A percentile compares a stretch with the other conserved stretches of the same genome.
Evolutionary conservation across 306 rosid species (phyloP).

Genomic region (Dryas drummondii): DNA sequence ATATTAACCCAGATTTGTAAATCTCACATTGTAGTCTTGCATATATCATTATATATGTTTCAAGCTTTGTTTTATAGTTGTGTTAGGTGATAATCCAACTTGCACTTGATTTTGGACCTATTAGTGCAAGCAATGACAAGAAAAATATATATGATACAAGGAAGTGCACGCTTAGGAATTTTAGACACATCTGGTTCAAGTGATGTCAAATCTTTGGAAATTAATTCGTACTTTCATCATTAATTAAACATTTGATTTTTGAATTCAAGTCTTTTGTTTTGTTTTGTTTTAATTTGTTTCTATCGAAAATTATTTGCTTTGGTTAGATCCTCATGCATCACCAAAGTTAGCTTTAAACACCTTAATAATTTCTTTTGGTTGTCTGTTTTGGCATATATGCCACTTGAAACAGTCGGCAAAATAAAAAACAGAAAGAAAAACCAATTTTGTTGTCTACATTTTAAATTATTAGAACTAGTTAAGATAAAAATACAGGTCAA

Average conservation of each 20-base stretch:
- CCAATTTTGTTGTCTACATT: too few relatives aligned
- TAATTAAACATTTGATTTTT: not conserved
- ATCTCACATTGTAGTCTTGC: not conserved
- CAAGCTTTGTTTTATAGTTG: not conserved
- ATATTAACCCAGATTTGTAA: not conserved
- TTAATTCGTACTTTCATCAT: not conserved
- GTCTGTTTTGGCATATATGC: too few relatives aligned
- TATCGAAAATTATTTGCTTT: too few relatives aligned
- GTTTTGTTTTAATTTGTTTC: too few relatives aligned
- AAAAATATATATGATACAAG: not conserved
- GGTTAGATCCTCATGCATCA: too few relatives aligned
- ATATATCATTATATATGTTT: not conserved
- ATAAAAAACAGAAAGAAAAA: too few relatives aligned
- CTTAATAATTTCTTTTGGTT: too few relatives aligned
- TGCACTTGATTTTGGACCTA: too few relatives aligned
- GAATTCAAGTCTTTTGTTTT: not conserved
- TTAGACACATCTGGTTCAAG: not conserved
- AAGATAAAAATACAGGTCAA: too few relatives aligned
- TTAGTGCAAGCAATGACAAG: not conserved
- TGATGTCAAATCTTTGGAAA: not conserved
- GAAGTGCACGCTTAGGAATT: not conserved
- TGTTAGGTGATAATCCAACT: conserved; percentile 3
- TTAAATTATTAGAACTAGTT: too few relatives aligned
- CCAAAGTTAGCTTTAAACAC: too few relatives aligned
- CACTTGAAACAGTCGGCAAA: too few relatives aligned